These are phyloP conservation scores for Pythium angustatum DNA, from an alignment of 352 stramenopile species.

Conservation along the genomic window DNA sequence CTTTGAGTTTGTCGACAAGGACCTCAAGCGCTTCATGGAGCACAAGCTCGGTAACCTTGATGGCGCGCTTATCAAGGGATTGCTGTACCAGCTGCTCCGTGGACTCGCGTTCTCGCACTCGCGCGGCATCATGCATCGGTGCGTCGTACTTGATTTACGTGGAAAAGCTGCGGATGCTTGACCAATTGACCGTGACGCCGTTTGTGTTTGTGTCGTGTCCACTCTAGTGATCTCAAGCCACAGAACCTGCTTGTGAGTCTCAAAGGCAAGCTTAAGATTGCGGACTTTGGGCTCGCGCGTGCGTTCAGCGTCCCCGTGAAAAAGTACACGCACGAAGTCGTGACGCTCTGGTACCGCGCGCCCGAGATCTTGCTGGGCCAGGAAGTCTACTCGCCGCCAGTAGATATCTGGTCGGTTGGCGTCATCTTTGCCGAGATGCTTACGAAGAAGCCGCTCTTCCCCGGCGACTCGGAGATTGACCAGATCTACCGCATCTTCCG, in stretches of 20 bases:
- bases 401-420: slow-evolving; percentile 89
- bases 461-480: slow-evolving; percentile 85
- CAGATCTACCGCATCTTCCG: slow-evolving; percentile 89
- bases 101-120: slow-evolving; percentile 88
- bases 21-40: slow-evolving; percentile 97
- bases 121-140: slow-evolving; percentile 88
- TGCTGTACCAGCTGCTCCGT: slow-evolving; percentile 88
- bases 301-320: slow-evolving; percentile 97
- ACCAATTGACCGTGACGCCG: not conserved
- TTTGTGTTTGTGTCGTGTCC: not conserved
- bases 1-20: slow-evolving; percentile 99
- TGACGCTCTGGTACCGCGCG: slow-evolving; percentile 99
- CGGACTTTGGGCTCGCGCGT: slow-evolving; percentile 97
- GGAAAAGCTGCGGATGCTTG: too few species aligned
- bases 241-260: slow-evolving; percentile 97
- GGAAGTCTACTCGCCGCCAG: slow-evolving; percentile 80
- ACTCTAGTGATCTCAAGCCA: slow-evolving; percentile 95
- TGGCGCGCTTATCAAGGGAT: slow-evolving; percentile 59
- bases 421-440: slow-evolving; percentile 89
- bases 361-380: slow-evolving; percentile 98
- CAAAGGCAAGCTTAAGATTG: slow-evolving; percentile 96
- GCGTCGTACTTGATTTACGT: too few species aligned
- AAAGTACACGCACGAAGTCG: slow-evolving; percentile 98
- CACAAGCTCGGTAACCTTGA: slow-evolving; percentile 73
- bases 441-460: slow-evolving; percentile 79